phyloP scores from a whole-genome alignment of 345 rosid species.

The Lepidium africanum region DNA sequence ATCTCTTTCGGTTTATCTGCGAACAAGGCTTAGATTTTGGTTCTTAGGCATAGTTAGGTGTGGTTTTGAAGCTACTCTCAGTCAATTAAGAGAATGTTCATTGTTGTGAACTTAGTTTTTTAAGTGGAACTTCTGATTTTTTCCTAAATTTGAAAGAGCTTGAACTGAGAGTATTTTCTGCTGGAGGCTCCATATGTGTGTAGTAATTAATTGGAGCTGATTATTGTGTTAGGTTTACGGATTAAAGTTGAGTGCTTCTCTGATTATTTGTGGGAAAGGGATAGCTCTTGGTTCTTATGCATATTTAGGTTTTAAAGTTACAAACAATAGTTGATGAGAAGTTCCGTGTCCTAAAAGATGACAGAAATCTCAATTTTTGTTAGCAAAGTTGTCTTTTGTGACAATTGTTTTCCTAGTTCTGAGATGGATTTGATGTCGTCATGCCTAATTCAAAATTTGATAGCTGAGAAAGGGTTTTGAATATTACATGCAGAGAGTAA shows the following conservation, averaged over 20 bases:
- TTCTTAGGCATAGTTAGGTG: neutral
- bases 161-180: neutral
- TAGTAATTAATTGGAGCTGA: neutral
- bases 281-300: too few relatives aligned
- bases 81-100: neutral
- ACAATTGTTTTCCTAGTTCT: neutral
- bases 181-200: neutral
- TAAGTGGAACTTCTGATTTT: neutral
- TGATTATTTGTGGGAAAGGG: neutral
- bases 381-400: neutral
- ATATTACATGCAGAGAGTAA: neutral
- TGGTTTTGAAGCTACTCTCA: neutral
- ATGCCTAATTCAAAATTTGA: neutral
- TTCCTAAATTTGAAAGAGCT: neutral
- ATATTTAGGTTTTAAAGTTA: too few relatives aligned
- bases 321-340: too few relatives aligned
- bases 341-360: too few relatives aligned
- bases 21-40: neutral
- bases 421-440: neutral
- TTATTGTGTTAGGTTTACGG: neutral
- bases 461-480: neutral
- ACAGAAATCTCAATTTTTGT: too few relatives aligned
- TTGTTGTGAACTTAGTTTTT: neutral
- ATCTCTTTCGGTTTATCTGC: neutral
- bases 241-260: neutral